These are phyloP conservation scores for Pseudodiploospora longispora DNA, from an alignment of 2,329 filamentous ascomycete genomes.

Conservation along the genomic window DNA sequence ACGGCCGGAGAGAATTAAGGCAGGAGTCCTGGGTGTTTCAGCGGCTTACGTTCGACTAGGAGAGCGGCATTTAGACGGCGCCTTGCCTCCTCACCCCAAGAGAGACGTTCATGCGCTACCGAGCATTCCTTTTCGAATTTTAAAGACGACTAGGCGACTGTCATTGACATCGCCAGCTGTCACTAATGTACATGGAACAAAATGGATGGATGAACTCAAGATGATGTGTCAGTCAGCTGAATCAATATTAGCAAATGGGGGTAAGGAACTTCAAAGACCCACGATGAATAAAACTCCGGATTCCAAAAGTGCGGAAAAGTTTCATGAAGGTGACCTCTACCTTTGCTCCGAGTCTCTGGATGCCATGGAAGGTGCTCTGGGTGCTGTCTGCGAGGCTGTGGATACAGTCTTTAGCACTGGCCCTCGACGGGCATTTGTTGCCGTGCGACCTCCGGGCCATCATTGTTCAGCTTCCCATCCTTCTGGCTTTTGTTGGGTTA, in stretches of 20 bases:
- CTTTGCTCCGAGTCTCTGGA: constrained; percentile 77
- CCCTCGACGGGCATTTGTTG: constrained; percentile 78
- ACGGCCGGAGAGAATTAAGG: constrained; percentile 82
- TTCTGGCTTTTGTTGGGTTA: constrained; percentile 97
- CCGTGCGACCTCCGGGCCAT: constrained; percentile 86
- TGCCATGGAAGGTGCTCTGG: constrained; percentile 84
- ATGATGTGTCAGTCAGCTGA: constrained; percentile 77
- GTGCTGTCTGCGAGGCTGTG: constrained; percentile 87
- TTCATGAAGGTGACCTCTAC: constrained; percentile 89
- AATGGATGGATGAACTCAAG: constrained; percentile 90
- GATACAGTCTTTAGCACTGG: constrained; percentile 67
- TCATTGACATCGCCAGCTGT: constrained; percentile 68
- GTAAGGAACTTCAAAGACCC: constrained; percentile 69
- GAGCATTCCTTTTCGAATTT: constrained; percentile 71
- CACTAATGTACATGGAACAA: constrained; percentile 80
- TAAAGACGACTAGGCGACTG: constrained; percentile 66
- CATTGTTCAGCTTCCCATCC: constrained; percentile 86
- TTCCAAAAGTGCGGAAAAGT: constrained; percentile 39
- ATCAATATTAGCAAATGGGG: constrained; percentile 64
- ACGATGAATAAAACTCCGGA: constrained; percentile 48
- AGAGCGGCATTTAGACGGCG: constrained; percentile 65
- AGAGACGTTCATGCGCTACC: constrained; percentile 46
- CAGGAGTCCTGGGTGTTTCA: constrained; percentile 72
- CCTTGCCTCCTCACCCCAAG: constrained; percentile 57
- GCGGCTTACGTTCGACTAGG: constrained; percentile 88